Conservation (phyloP, 2,329 filamentous ascomycete species). For the Leptoxyphium fumago region DNA sequence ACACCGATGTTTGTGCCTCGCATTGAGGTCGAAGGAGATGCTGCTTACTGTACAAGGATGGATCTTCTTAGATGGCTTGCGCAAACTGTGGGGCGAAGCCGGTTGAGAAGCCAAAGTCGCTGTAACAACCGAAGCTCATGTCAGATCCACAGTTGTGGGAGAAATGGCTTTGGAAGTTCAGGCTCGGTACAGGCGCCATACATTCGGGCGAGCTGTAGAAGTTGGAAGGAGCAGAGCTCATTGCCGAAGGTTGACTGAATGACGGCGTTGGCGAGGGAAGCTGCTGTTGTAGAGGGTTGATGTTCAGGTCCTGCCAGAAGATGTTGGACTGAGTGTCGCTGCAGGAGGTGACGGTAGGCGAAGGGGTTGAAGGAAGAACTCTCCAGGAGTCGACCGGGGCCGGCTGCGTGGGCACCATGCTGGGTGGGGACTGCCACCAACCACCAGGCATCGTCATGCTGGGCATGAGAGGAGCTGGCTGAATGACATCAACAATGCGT, state of each 20-base stretch:
- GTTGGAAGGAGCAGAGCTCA: slow-evolving; percentile 38
- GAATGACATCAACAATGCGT: slow-evolving; percentile 76
- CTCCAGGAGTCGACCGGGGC: slow-evolving; percentile 76
- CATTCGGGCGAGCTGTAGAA: slow-evolving; percentile 72
- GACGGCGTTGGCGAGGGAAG: slow-evolving; percentile 66
- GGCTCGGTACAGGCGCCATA: slow-evolving; percentile 55
- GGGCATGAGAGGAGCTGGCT: slow-evolving; percentile 70
- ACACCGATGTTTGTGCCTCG: slow-evolving; percentile 18
- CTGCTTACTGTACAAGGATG: not conserved
- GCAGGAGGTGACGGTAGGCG: slow-evolving; percentile 51
- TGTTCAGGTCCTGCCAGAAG: slow-evolving; percentile 66
- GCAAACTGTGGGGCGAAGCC: slow-evolving; percentile 60
- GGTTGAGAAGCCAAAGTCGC: slow-evolving; percentile 74
- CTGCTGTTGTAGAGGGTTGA: slow-evolving; percentile 46
- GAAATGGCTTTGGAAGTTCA: slow-evolving; percentile 78
- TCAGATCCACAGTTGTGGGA: slow-evolving; percentile 70
- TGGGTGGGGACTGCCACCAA: slow-evolving; percentile 60
- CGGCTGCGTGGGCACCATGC: slow-evolving; percentile 47
- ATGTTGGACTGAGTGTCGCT: slow-evolving; percentile 54
- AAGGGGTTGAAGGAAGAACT: slow-evolving; percentile 77
- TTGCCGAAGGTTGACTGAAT: slow-evolving; percentile 64
- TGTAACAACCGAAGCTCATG: slow-evolving; percentile 45
- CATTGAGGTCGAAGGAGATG: not conserved
- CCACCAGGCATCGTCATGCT: slow-evolving; percentile 54
- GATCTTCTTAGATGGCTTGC: slow-evolving; percentile 53